phyloP scores from a whole-genome alignment of 805 yeast genomes.

The Saturnispora galanensis region DNA sequence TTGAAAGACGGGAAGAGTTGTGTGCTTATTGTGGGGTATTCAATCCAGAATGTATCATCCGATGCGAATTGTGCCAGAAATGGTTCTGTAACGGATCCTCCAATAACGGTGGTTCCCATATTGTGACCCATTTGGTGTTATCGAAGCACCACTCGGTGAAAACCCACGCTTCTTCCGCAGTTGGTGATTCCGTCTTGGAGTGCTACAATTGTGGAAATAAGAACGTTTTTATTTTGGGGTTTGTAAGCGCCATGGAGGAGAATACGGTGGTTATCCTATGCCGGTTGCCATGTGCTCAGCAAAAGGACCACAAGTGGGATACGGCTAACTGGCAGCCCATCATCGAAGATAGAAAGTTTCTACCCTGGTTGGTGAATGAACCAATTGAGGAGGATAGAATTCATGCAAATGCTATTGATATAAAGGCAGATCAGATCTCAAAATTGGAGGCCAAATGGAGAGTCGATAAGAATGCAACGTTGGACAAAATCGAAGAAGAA shows the following conservation, averaged over 20 bases:
- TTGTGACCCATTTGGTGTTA: constrained; percentile 74
- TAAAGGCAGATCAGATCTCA: constrained; percentile 55
- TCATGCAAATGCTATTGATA: constrained; percentile 36
- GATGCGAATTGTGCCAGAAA: constrained; percentile 65
- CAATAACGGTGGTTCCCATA: constrained; percentile 51
- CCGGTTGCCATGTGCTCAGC: constrained; percentile 79
- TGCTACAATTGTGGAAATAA: constrained; percentile 84
- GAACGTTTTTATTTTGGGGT: constrained; percentile 75
- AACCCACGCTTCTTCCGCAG: constrained; percentile 68
- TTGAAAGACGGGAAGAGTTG: constrained; percentile 20
- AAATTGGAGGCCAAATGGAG: constrained; percentile 79
- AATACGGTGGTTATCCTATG: constrained; percentile 81
- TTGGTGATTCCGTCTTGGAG: constrained; percentile 81
- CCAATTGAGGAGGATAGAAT: constrained; percentile 58
- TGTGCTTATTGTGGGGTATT: constrained; percentile 71
- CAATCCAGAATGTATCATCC: constrained; percentile 53
- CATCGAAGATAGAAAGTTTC: constrained; percentile 66
- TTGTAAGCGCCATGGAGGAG: constrained; percentile 78
- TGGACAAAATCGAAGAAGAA: constrained; percentile 51
- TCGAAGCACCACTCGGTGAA: constrained; percentile 68
- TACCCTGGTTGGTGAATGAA: constrained; percentile 70
- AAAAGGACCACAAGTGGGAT: constrained; percentile 75
- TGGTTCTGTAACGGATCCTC: constrained; percentile 85
- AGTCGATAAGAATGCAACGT: constrained; percentile 56
- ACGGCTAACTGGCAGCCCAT: constrained; percentile 80